Base-by-base conservation (phyloP, 2,329 filamentous ascomycete species). In the Fusarium pininemorale region DNA sequence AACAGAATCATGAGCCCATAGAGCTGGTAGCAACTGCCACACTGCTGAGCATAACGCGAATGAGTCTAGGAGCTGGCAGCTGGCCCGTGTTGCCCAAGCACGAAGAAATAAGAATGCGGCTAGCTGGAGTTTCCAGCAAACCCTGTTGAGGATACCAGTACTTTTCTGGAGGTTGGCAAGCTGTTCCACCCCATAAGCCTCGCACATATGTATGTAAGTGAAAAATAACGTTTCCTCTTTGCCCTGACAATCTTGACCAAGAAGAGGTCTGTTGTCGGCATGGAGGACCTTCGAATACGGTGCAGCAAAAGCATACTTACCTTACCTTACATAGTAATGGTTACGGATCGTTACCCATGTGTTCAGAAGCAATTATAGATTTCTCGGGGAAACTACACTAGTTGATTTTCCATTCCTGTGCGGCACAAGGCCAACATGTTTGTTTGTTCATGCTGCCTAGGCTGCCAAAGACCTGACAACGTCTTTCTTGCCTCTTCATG, bases 331-430 rank as follows among this genome's bases (percentile, higher is more conserved):
- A 35, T 61, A 48, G 56, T 28, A 35, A 47, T 37, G 26, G 28
- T 42, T 50, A 63, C 62, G 45, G 70, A 72, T 74, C 67, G 48
- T 62, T 69, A 32, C 68, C 63, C 68, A 63, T 65, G 61, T 66
- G 42, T 50, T 53, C 69, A 80, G 67, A 80, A 80, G 79, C 76
- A 80, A 80, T 78, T 78, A 77, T 80, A 77, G 74, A 79, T 80
- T 70, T 66, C 76, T 56, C 79, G 77, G 45, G 78, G 55, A 73
- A 80, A 80, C 78, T 78, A 72, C 71, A 75, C 76, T 78, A 79
- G 56, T 57, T 76, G 77, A 54, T 56, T 68, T 61, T 64, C 58
- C 69, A 61, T 66, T 70, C 26, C 50, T 66, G 42, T 63, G 18
- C 63, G 37, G 57, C 53, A 26, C 41, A 48, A 69, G 58, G 37